Percentiles rank a stretch among this genome's conserved stretches.
phyloP scores from a whole-genome alignment of 768 basidiomycete species.

The Pisolithus sp. region DNA sequence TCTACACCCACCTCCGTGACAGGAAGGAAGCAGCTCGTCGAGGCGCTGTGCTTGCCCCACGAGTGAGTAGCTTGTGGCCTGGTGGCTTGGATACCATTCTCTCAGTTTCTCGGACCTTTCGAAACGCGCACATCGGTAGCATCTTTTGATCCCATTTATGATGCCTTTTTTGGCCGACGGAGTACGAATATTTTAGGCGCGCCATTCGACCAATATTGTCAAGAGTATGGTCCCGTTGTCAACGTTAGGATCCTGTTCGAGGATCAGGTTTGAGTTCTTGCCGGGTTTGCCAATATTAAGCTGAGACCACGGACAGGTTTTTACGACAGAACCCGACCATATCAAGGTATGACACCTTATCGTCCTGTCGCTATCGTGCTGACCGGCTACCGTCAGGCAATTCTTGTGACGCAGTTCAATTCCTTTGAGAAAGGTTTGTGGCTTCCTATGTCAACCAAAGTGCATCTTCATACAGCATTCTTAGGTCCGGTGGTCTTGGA shows the following conservation, averaged over 20 bases:
- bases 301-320: constrained; percentile 25
- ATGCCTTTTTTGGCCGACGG: background rate
- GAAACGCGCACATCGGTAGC: constrained; percentile 23
- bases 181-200: constrained; percentile 20
- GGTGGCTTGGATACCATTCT: constrained; percentile 31
- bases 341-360: constrained; percentile 29
- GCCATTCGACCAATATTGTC: constrained; percentile 14
- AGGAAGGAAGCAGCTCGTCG: constrained; percentile 35
- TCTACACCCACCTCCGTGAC: constrained; percentile 10
- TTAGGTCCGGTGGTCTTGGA: constrained; percentile 11
- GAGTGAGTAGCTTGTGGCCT: constrained; percentile 29
- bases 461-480: constrained; percentile 15
- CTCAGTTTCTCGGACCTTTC: constrained; percentile 16
- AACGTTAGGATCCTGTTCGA: constrained; percentile 33
- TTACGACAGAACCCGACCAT: constrained; percentile 44
- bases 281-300: background rate
- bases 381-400: constrained; percentile 21
- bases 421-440: constrained; percentile 35
- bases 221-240: constrained; percentile 27
- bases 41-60: constrained; percentile 37
- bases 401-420: constrained; percentile 41
- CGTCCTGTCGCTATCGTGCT: background rate
- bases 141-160: background rate
- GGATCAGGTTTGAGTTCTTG: constrained; percentile 25
- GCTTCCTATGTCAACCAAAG: constrained; percentile 3